Evolutionary conservation across 352 stramenopile genomes (phyloP), one percentile per base, ranked within the genome.

Genomic region (Phytophthora sojae): DNA sequence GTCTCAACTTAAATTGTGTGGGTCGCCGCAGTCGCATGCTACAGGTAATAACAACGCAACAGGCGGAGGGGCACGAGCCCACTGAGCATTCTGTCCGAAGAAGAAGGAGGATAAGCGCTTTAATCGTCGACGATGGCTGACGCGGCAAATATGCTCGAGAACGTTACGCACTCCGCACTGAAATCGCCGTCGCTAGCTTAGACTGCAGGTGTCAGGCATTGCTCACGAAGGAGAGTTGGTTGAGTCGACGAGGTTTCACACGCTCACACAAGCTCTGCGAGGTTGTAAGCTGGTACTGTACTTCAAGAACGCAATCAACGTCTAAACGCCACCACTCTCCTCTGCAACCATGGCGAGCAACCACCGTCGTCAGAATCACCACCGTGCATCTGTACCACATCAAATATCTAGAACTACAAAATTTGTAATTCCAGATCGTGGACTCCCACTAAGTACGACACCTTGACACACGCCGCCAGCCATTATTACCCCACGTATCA

Each of bases 401-500:
- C 30, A 44, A 44, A n/a, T 44, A 17, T 8, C 12, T n/a, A 44
- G 37, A n/a, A 5, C 37, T 12, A 35, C 30, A 35, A 17, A 6
- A 6, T 44, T n/a, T n/a, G 37, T 44, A n/a, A 6, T 44, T 44
- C 12, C 37, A 44, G 12, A 44, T 44, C 6, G 17, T 12, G 8
- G 6, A 25, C 0, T 3, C 35, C 30, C 32, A 26, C 44, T 58
- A 35, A 37, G 29, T 50, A 54, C 61, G 6, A 32, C 29, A 21
- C 37, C 30, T 61, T 61, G 37, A 44, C 37, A n/a, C 39, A 35
- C 17, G 6, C 55, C 23, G 6, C 64, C 59, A 79, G 68, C 64
- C 61, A 87, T 86, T 30, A 87, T 86, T 30, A 25, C 30, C 23
- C 23, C 15, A 6, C 26, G 37, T 44, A n/a, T 44, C 23, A 65